These are phyloP conservation scores for Sugiyamaella mastotermitis DNA, from an alignment of 805 yeast species.

Conservation along the genomic window DNA sequence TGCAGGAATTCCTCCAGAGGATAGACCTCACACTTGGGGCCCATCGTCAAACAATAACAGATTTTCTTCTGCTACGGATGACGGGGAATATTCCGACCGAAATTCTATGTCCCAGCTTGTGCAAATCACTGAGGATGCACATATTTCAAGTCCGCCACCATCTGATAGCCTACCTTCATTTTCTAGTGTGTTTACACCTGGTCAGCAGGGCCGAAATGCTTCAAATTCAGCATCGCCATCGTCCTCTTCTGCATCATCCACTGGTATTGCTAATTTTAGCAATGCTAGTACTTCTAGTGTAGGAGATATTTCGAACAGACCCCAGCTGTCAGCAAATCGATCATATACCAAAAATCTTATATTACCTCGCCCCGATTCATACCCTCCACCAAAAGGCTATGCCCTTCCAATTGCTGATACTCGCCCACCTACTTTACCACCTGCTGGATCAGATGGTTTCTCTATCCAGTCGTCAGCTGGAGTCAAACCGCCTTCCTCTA, in stretches of 20 bases:
- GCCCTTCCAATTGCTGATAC: slow-evolving; percentile 23
- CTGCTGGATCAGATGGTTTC: slow-evolving; percentile 16
- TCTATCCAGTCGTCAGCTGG: slow-evolving; percentile 5
- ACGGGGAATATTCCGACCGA: slow-evolving; percentile 16
- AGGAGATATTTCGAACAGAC: slow-evolving; percentile 11
- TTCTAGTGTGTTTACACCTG: not conserved
- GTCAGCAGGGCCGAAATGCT: not conserved
- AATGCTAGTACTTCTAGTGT: not conserved
- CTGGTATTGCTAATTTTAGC: not conserved
- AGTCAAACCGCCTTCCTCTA: slow-evolving; percentile 2
- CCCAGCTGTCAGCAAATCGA: slow-evolving; percentile 22
- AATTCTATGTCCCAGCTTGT: slow-evolving; percentile 22
- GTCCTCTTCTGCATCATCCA: slow-evolving; percentile 2
- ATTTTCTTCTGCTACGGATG: slow-evolving; percentile 19
- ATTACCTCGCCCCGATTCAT: slow-evolving; percentile 26
- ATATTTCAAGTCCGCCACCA: slow-evolving; percentile 18
- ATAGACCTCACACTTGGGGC: slow-evolving; percentile 28
- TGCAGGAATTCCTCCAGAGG: slow-evolving; percentile 12
- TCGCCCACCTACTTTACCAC: slow-evolving; percentile 20
- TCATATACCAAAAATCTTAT: slow-evolving; percentile 26
- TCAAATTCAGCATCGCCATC: slow-evolving; percentile 10
- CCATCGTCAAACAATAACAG: slow-evolving; percentile 20
- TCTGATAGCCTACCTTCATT: not conserved
- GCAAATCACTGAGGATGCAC: slow-evolving; percentile 20
- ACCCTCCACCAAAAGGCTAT: slow-evolving; percentile 22